Evolutionary conservation across 441 rosid species (phyloP).

Genomic region (Gossypium gossypioides): DNA sequence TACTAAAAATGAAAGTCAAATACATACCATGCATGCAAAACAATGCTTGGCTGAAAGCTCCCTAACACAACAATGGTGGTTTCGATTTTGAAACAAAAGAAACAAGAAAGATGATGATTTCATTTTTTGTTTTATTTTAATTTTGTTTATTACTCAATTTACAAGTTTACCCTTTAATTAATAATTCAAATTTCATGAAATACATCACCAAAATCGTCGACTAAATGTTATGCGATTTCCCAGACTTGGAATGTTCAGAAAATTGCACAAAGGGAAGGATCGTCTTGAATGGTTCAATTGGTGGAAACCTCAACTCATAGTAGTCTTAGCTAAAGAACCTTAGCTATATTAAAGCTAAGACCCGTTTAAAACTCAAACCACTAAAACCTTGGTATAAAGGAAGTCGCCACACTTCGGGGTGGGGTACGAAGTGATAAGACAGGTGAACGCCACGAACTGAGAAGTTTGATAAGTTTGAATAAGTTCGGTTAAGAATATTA

Average conservation of each 20-base stretch:
- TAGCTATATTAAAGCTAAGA: neutral
- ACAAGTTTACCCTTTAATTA: neutral
- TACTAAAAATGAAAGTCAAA: too few species aligned
- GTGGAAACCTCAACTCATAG: neutral
- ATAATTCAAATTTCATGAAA: neutral
- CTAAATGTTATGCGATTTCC: neutral
- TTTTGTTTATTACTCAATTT: neutral
- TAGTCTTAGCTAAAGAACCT: neutral
- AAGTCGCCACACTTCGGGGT: neutral
- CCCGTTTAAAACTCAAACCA: neutral
- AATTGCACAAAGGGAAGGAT: neutral
- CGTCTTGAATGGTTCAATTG: neutral
- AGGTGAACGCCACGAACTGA: neutral
- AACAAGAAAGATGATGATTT: neutral
- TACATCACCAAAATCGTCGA: neutral
- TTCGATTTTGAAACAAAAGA: neutral
- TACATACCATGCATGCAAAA: neutral
- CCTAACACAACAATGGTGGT: neutral
- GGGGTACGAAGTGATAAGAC: neutral
- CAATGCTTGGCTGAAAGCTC: neutral
- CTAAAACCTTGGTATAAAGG: neutral
- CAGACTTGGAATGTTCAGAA: neutral
- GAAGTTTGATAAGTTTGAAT: neutral
- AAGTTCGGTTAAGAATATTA: neutral
- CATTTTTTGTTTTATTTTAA: neutral